These are phyloP conservation scores for Epichloe festucae DNA, from an alignment of 2,329 filamentous ascomycete species.

Conservation along the genomic window DNA sequence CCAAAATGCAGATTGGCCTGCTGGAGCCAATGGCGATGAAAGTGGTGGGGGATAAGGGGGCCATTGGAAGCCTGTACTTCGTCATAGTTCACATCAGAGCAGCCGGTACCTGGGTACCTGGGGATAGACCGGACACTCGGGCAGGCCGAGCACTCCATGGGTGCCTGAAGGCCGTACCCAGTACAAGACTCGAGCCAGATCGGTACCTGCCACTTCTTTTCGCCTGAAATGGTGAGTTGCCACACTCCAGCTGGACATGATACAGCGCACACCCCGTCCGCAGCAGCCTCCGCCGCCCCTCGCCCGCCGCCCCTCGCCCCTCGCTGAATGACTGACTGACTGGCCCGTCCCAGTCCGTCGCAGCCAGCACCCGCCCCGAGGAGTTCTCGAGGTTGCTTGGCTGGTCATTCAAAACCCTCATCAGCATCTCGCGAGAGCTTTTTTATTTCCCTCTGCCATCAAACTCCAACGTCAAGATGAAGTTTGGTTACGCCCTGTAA, in stretches of 20 bases:
- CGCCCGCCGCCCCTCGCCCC: too few relatives aligned
- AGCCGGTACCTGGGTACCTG: too few relatives aligned
- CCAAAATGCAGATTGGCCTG: neutral
- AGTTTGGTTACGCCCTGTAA: slow-evolving; percentile 40
- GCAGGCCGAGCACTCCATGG: too few relatives aligned
- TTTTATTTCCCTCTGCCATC: slow-evolving; percentile 27
- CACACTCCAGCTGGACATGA: neutral
- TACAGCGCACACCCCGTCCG: too few relatives aligned
- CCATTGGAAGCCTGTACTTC: neutral
- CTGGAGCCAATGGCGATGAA: neutral
- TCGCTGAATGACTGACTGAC: neutral
- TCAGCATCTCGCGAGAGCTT: slow-evolving; percentile 2
- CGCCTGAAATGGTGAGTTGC: neutral
- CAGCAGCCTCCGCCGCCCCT: too few relatives aligned
- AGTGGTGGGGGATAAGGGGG: neutral
- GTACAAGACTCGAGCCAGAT: too few relatives aligned
- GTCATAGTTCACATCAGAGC: neutral
- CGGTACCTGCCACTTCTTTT: neutral
- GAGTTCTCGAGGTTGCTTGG: neutral
- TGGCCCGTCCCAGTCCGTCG: neutral
- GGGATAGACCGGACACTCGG: too few relatives aligned
- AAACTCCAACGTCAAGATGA: slow-evolving; percentile 40
- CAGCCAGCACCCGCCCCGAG: neutral
- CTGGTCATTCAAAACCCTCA: slow-evolving; percentile 19
- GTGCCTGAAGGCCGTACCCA: too few relatives aligned